Percentiles rank a stretch among this genome's conserved stretches.
These are phyloP conservation scores for Metschnikowia orientalis DNA, from an alignment of 805 yeast species.

Conservation along the genomic window DNA sequence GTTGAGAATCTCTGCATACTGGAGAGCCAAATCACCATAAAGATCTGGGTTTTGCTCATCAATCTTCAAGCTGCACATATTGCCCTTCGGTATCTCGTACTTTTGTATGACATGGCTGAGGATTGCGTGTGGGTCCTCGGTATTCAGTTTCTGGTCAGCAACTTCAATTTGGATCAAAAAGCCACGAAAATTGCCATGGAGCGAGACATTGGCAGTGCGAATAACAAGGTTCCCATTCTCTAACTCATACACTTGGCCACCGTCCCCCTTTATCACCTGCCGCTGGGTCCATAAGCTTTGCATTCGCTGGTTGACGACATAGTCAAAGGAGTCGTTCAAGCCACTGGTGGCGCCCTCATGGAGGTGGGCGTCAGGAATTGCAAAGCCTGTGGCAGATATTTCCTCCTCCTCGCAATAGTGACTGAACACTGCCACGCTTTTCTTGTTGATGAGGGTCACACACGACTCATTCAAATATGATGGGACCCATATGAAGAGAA, in stretches of 20 bases:
- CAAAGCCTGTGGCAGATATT: constrained; percentile 13
- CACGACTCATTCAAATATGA: constrained; percentile 47
- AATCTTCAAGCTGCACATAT: constrained; percentile 30
- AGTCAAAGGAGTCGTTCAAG: constrained; percentile 53
- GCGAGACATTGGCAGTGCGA: constrained; percentile 64
- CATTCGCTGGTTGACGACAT: constrained; percentile 51
- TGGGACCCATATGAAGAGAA: constrained; percentile 47
- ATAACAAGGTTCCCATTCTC: constrained; percentile 49
- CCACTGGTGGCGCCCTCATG: constrained; percentile 54
- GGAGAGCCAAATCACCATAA: constrained; percentile 39
- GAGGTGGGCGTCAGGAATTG: constrained; percentile 35
- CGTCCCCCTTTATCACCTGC: constrained; percentile 70
- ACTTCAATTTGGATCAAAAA: constrained; percentile 58
- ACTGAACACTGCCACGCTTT: constrained; percentile 33
- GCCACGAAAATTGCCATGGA: constrained; percentile 73
- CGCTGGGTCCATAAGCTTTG: constrained; percentile 67
- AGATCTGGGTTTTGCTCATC: constrained; percentile 24
- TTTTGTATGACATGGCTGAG: constrained; percentile 27
- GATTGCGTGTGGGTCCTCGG: constrained; percentile 11
- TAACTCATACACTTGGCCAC: constrained; percentile 62
- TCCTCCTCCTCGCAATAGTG: constrained; percentile 31
- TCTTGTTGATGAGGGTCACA: constrained; percentile 46
- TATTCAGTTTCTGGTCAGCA: constrained; percentile 11
- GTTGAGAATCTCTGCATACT: constrained; percentile 38
- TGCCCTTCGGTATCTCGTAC: constrained; percentile 39